phyloP scores from a whole-genome alignment of 148 eudicot species.

The Nyssa sinensis region DNA sequence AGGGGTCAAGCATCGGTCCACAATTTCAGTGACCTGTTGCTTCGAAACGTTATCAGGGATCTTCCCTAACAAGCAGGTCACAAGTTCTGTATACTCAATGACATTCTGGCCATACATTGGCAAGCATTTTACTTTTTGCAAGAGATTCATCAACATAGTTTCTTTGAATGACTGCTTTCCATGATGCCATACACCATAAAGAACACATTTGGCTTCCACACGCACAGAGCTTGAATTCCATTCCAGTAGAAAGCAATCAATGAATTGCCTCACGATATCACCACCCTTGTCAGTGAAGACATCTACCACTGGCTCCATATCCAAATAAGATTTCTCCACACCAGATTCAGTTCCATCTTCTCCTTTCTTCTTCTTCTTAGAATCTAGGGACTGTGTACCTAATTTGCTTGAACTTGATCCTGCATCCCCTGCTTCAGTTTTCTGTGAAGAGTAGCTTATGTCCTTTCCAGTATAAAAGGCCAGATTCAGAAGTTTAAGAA shows the following conservation, averaged over 20 bases:
- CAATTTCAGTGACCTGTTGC: conserved; percentile 64
- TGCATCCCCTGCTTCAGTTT: conserved; percentile 64
- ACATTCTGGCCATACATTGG: conserved; percentile 98
- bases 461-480: conserved; percentile 92
- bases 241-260: conserved; percentile 87
- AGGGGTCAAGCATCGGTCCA: conserved; percentile 82
- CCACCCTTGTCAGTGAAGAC: conserved; percentile 68
- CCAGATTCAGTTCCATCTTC: conserved; percentile 83
- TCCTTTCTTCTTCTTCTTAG: conserved; percentile 96
- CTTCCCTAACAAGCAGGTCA: conserved; percentile 77
- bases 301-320: conserved; percentile 83
- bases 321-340: conserved; percentile 75
- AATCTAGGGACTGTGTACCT: conserved; percentile 63
- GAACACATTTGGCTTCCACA: conserved; percentile 81
- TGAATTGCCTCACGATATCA: conserved; percentile 72
- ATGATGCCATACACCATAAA: conserved; percentile 90
- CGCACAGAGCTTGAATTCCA: conserved; percentile 98
- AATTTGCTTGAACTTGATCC: conserved; percentile 59
- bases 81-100: conserved; percentile 74
- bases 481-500: conserved; percentile 78
- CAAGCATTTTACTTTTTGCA: conserved; percentile 72
- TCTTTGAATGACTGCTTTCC: conserved; percentile 85
- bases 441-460: conserved; percentile 49
- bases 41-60: conserved; percentile 64
- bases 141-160: conserved; percentile 60